A percentile compares a stretch with the other conserved stretches of the same genome.
Evolutionary conservation across 768 basidiomycete genomes (phyloP).

Genomic region (Mycena rosella): DNA sequence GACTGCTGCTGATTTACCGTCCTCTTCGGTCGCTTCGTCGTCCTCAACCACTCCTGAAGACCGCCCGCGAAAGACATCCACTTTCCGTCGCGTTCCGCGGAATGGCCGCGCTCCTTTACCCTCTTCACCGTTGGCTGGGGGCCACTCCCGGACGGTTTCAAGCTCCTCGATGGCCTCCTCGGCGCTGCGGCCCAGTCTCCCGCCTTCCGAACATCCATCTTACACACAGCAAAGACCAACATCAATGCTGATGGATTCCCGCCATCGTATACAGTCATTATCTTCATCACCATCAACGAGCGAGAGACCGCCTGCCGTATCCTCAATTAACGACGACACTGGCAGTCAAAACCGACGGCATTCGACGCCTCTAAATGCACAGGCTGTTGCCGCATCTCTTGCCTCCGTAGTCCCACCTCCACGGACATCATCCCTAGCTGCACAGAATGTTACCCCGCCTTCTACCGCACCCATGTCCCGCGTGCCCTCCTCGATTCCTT

Average conservation of each 20-base stretch:
- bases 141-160: constrained; percentile 44
- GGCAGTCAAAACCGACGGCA: constrained; percentile 22
- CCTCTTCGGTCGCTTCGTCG: constrained; percentile 16
- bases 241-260: constrained; percentile 31
- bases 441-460: constrained; percentile 24
- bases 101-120: constrained; percentile 49
- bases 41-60: constrained; percentile 27
- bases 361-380: constrained; percentile 35
- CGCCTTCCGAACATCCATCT: constrained; percentile 24
- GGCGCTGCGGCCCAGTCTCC: constrained; percentile 17
- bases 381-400: constrained; percentile 31
- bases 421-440: constrained; percentile 36
- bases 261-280: constrained; percentile 28
- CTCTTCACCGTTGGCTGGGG: constrained; percentile 49
- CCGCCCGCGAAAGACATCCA: constrained; percentile 55
- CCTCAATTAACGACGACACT: constrained; percentile 17
- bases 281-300: constrained; percentile 29
- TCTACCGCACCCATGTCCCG: constrained; percentile 31
- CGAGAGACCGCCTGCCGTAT: constrained; percentile 25
- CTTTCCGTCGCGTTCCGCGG: constrained; percentile 65
- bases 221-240: constrained; percentile 31
- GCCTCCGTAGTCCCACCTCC: constrained; percentile 32
- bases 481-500: constrained; percentile 23
- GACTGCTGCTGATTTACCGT: constrained; percentile 9
- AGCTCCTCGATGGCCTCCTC: constrained; percentile 41